Conservation (phyloP, 148 eudicot species). For the Vaccinium corymbosum region DNA sequence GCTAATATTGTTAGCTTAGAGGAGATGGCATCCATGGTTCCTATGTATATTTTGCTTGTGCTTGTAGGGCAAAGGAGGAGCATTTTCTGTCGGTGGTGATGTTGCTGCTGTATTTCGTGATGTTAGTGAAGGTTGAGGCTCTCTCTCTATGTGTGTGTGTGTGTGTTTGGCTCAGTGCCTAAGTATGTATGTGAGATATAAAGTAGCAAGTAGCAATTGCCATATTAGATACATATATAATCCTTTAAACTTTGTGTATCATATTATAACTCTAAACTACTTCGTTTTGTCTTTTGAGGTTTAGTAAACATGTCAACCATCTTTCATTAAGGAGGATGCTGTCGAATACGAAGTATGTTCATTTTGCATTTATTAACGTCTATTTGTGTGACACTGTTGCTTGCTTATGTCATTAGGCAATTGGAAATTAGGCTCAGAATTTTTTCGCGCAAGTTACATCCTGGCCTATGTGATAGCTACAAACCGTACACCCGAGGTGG, state of each 20-base stretch:
- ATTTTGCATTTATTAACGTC: background rate
- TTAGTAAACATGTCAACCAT: background rate
- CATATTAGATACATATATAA: background rate
- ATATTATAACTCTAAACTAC: background rate
- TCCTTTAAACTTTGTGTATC: background rate
- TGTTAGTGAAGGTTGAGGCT: constrained; percentile 44
- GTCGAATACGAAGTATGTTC: background rate
- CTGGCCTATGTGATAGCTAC: constrained; percentile 83
- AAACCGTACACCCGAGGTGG: constrained; percentile 78
- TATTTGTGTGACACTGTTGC: background rate
- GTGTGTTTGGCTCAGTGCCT: background rate
- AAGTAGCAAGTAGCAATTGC: background rate
- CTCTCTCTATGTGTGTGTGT: too few species aligned
- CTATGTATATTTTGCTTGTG: background rate
- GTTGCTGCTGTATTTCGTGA: constrained; percentile 66
- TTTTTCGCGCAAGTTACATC: constrained; percentile 55
- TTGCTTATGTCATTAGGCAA: constrained; percentile 42
- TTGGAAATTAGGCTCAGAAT: constrained; percentile 68
- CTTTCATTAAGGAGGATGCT: background rate
- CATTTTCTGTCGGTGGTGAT: constrained; percentile 96
- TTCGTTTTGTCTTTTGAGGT: background rate
- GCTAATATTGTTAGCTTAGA: background rate
- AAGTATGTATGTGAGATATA: background rate
- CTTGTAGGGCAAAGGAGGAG: constrained; percentile 76
- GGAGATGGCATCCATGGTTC: constrained; percentile 1